phyloP scores from a whole-genome alignment of 805 yeast species.

The Teunomyces funiuensis region DNA sequence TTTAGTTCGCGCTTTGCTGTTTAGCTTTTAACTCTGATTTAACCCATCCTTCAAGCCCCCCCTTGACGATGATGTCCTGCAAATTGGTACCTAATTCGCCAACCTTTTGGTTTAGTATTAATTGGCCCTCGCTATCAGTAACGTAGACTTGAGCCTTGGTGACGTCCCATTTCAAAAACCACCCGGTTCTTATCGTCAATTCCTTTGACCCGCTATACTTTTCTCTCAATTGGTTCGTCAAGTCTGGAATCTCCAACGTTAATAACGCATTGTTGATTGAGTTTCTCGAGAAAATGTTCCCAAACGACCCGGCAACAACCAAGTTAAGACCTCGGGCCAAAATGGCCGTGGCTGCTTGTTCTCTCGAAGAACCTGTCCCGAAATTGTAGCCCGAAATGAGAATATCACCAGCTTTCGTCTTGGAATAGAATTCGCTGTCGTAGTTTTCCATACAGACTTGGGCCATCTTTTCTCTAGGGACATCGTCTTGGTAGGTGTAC shows the following conservation, averaged over 20 bases:
- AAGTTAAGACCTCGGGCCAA: constrained; percentile 89
- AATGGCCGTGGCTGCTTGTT: constrained; percentile 98
- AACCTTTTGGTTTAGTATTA: constrained; percentile 78
- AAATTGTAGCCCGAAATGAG: constrained; percentile 91
- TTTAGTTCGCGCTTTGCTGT: not conserved
- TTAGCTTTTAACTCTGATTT: constrained; percentile 54
- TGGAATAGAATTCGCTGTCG: constrained; percentile 80
- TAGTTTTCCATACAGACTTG: constrained; percentile 99
- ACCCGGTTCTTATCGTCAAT: constrained; percentile 91
- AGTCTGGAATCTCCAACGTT: constrained; percentile 89
- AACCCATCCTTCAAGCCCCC: constrained; percentile 99
- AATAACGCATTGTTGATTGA: constrained; percentile 93
- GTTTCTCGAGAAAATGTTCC: constrained; percentile 94
- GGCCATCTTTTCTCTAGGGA: constrained; percentile 93
- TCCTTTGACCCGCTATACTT: constrained; percentile 60
- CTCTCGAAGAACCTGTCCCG: constrained; percentile 98
- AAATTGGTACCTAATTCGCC: constrained; percentile 94
- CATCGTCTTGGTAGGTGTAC: constrained; percentile 98
- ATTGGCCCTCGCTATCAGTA: constrained; percentile 58
- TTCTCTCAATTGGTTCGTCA: constrained; percentile 74
- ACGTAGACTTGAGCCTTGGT: constrained; percentile 79
- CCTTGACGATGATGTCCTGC: constrained; percentile 95
- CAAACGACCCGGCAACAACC: constrained; percentile 96
- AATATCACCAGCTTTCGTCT: constrained; percentile 86
- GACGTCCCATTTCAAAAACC: constrained; percentile 92